Evolutionary conservation across 371 early-diverging fungal species (phyloP).

Genomic region (Rozella allomycis): DNA sequence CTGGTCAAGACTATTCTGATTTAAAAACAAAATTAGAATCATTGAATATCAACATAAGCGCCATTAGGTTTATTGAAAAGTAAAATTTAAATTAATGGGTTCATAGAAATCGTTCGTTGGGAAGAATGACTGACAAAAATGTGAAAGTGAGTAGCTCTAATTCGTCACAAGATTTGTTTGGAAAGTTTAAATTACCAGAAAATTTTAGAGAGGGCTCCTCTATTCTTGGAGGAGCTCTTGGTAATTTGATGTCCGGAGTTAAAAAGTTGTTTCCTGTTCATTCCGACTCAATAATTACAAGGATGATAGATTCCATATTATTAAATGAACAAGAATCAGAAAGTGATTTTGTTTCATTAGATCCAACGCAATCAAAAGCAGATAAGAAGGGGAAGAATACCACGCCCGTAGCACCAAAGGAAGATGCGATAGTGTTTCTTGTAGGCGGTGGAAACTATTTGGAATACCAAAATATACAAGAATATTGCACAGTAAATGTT

Average conservation of each 20-base stretch:
- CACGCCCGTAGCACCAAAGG: constrained; percentile 16
- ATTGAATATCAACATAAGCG: too few species aligned
- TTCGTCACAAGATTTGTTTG: too few species aligned
- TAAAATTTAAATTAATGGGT: too few species aligned
- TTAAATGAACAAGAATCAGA: constrained; percentile 7
- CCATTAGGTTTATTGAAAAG: too few species aligned
- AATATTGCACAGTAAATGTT: constrained; percentile 36
- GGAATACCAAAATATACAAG: constrained; percentile 82
- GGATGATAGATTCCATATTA: constrained; percentile 65
- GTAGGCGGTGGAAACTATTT: constrained; percentile 90
- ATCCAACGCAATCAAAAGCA: neutral
- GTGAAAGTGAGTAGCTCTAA: too few species aligned
- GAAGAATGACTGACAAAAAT: too few species aligned
- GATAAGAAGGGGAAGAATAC: constrained; percentile 1
- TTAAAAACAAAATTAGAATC: too few species aligned
- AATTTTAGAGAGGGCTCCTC: too few species aligned
- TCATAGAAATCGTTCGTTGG: too few species aligned
- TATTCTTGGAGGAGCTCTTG: too few species aligned
- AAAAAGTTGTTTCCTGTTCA: constrained; percentile 73
- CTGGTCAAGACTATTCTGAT: too few species aligned
- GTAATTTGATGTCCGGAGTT: constrained; percentile 73
- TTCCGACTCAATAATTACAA: constrained; percentile 64
- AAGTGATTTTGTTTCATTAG: neutral
- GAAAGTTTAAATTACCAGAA: too few species aligned
- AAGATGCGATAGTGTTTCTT: constrained; percentile 84